A percentile compares a stretch with the other conserved stretches of the same genome.
Evolutionary conservation across 495 filamentous ascomycete species (phyloP).

Genomic region (Pseudevernia furfuracea): DNA sequence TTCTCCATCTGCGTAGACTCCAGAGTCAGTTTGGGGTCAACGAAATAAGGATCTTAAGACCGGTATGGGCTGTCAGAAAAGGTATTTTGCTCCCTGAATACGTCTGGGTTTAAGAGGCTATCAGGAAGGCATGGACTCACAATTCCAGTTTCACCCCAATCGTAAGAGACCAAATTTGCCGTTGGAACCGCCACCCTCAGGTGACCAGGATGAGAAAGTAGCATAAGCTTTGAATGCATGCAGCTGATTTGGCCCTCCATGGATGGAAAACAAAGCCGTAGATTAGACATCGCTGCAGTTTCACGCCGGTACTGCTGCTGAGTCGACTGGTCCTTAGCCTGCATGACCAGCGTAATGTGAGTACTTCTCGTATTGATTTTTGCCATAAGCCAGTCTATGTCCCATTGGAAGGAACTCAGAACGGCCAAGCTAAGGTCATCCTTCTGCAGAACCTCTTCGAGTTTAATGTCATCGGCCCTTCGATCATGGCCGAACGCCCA

Average conservation of each 20-base stretch:
- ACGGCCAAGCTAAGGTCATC: constrained; percentile 64
- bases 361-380: constrained; percentile 50
- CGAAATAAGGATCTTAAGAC: neutral
- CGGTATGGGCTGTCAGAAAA: neutral
- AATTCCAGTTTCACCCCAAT: constrained; percentile 70
- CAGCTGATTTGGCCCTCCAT: constrained; percentile 56
- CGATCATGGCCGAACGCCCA: constrained; percentile 54
- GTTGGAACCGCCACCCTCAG: constrained; percentile 71
- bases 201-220: constrained; percentile 62
- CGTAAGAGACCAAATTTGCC: constrained; percentile 69
- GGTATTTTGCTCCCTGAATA: neutral
- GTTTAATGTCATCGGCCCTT: constrained; percentile 65
- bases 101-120: too few species aligned
- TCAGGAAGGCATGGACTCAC: neutral
- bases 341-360: constrained; percentile 60
- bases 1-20: constrained; percentile 57
- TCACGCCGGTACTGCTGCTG: constrained; percentile 39
- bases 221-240: constrained; percentile 88
- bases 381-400: constrained; percentile 60
- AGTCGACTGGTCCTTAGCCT: constrained; percentile 52
- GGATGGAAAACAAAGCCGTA: constrained; percentile 72
- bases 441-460: constrained; percentile 81
- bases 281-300: constrained; percentile 43
- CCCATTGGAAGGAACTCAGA: constrained; percentile 81
- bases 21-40: neutral